phyloP scores from a whole-genome alignment of 768 basidiomycete species.

The Boletus eberwhitei region DNA sequence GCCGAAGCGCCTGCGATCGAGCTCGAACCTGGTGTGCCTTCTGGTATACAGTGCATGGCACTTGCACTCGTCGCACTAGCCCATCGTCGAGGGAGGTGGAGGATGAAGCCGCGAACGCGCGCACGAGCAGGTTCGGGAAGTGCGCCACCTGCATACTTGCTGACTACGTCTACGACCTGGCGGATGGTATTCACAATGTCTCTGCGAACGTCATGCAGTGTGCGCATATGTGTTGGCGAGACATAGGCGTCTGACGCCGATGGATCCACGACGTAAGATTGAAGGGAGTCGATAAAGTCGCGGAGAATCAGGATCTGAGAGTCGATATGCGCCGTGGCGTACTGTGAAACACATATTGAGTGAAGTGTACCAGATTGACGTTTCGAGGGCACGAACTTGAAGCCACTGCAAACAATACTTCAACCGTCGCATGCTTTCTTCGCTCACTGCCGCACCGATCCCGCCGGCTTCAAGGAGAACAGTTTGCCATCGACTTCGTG shows the following conservation, averaged over 20 bases:
- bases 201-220: conserved; percentile 68
- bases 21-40: conserved; percentile 32
- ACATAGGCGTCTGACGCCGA: conserved; percentile 30
- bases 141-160: conserved; percentile 80
- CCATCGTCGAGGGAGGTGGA: conserved; percentile 82
- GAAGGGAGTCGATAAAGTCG: conserved; percentile 74
- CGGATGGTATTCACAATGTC: conserved; percentile 89
- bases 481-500: conserved; percentile 82
- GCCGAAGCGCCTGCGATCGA: conserved; percentile 35
- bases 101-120: conserved; percentile 71
- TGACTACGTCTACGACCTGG: conserved; percentile 84
- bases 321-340: conserved; percentile 84
- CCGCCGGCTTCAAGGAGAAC: conserved; percentile 85
- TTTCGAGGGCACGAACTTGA: conserved; percentile 48
- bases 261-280: conserved; percentile 32
- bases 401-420: conserved; percentile 89
- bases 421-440: conserved; percentile 84
- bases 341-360: conserved; percentile 42
- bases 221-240: conserved; percentile 54
- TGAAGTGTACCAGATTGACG: not conserved
- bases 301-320: conserved; percentile 81
- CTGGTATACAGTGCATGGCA: conserved; percentile 19
- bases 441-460: conserved; percentile 81
- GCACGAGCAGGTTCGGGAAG: conserved; percentile 80
- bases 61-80: conserved; percentile 41